Base-by-base conservation (phyloP, 768 basidiomycete genomes). In the Lentinula sp. region DNA sequence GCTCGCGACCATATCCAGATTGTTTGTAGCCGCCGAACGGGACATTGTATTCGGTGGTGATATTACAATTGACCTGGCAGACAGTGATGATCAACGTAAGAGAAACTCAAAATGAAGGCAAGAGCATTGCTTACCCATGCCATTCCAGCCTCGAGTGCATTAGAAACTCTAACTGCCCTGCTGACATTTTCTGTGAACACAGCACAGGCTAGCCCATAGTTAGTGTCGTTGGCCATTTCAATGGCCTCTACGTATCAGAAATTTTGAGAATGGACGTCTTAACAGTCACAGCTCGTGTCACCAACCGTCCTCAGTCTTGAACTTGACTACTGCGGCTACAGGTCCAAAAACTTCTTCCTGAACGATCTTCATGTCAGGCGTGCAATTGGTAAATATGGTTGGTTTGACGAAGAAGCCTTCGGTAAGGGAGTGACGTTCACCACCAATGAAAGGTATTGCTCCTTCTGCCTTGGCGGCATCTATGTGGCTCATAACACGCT, bases 1-100 rank as follows among this genome's bases (percentile, higher is more conserved):
- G 72, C 66, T 86, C 86, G 49, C 84, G 74, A 5, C 85, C 86
- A 59, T 84, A 78, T 59, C 84, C 85, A 10, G 77, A 79, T 69
- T 83, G 80, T 74, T 85, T 85, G 78, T 74, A 85, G 35, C 85
- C 86, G 37, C 86, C 84, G 70, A 86, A 87, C 10, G 86, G 85
- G 18, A 85, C 69, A 54, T 78, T 73, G 15, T 77, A 68, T 69
- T 80, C 73, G 50, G 68, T 64, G 65, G 75, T 73, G 39, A 70
- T 61, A 61, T 67, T 67, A 52, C 75, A 76, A 68, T 78, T 79
- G 61, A 77, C 68, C 74, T 74, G 18, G 37, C 42, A 28, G 34
- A 31, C n/a, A 15, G 18, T 31, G 16, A 4, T 15, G 21, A 15
- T 59, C 28, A 13, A 57, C 48, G 59, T 72, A 28, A 31, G 31